Base-by-base conservation (phyloP, 2,329 filamentous ascomycete species). In the Gaeumannomyces tritici region DNA sequence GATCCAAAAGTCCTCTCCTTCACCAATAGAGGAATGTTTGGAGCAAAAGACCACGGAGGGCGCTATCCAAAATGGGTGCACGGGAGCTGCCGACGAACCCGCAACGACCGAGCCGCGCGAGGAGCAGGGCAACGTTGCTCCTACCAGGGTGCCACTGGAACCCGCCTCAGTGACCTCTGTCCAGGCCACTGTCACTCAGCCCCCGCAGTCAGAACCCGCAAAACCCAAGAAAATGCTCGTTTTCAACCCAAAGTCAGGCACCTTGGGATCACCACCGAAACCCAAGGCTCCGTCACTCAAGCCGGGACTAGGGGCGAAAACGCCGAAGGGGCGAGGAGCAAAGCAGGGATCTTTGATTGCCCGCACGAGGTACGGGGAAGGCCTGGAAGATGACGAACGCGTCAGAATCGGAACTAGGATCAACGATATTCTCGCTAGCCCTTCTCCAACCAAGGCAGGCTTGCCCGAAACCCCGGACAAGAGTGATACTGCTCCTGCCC, bases 241-340 rank as follows among this genome's bases (percentile, higher is more conserved):
- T 64, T 78, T 86, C 67, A 86, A 88, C 64, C 77, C 78, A 1
- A 83, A 79, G 64, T 87, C 84, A 1, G 84, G 85, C 6, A 88
- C 84, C 2, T 80, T 87, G 60, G 83, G 84, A 4, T 84, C 84
- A 5, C 83, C 86, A 0, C 85, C 85, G 0, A 82, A 79, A 59
- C 75, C 65, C 6, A 67, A 67, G 42, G 60, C 60, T 21, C 61
- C 57, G 21, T 68, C 64, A 55, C 26, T 60, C 12, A 28, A 54
- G n/a, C 13, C 61, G 1, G 62, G 63, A 26, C 18, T n/a, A 3
- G 57, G 62, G 28, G 11, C 24, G 27, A 60, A 57, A 26, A 27
- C 57, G 21, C 5, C 29, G 13, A 35, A 24, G 31, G 24, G 33
- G 35, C 21, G 57, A 18, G 29, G 28, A 12, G 29, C 55, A 24